phyloP scores from a whole-genome alignment of 2,329 filamentous ascomycete species.

The Sclerotinia sclerotiorum region DNA sequence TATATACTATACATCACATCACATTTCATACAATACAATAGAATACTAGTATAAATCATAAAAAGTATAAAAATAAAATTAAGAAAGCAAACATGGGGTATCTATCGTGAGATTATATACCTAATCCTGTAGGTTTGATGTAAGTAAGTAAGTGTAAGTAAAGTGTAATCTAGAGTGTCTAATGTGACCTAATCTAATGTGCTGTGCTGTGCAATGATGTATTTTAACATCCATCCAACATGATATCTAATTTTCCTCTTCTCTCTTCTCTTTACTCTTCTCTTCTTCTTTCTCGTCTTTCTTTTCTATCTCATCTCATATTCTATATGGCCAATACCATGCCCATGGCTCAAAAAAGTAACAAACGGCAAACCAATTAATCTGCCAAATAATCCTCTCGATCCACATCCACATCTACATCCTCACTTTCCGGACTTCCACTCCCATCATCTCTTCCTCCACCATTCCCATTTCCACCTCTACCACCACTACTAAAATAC shows the following conservation, averaged over 20 bases:
- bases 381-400: constrained; percentile 15
- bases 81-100: too few species aligned
- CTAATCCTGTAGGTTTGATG: too few species aligned
- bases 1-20: too few species aligned
- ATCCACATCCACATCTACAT: constrained; percentile 16
- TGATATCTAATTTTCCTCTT: background rate
- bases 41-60: too few species aligned
- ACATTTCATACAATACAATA: too few species aligned
- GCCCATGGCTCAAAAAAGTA: background rate
- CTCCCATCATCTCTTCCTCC: background rate
- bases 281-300: background rate
- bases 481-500: constrained; percentile 37
- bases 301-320: background rate
- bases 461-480: constrained; percentile 3
- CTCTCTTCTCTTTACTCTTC: too few species aligned
- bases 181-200: background rate
- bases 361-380: background rate
- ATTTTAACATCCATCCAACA: background rate
- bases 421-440: background rate
- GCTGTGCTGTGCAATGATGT: too few species aligned
- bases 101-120: too few species aligned
- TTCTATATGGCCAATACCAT: background rate
- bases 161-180: background rate
- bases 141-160: background rate
- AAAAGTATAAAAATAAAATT: too few species aligned